Evolutionary conservation across 2,329 filamentous ascomycete genomes (phyloP).

Genomic region (Aspergillus sp.): DNA sequence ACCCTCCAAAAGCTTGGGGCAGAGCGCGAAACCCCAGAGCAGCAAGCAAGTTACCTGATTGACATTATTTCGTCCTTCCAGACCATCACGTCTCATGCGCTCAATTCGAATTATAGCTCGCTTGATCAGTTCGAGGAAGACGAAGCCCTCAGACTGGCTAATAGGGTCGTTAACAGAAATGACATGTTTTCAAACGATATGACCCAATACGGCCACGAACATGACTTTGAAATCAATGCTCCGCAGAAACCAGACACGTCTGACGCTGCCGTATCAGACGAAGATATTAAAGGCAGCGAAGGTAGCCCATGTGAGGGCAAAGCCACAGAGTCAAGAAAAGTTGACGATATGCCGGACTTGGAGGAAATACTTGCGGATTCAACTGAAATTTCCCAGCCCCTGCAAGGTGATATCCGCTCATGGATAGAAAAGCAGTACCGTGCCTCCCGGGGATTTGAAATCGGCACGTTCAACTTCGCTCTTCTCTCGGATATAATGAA

Average conservation of each 20-base stretch:
- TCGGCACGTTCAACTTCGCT: conserved; percentile 41
- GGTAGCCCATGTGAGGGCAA: too few relatives aligned
- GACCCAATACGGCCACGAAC: conserved; percentile 12
- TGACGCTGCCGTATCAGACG: too few relatives aligned
- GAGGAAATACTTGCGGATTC: conserved; percentile 1
- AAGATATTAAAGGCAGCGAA: too few relatives aligned
- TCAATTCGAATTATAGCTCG: conserved; percentile 28
- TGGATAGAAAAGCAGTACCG: conserved; percentile 41
- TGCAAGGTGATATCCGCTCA: conserved; percentile 29
- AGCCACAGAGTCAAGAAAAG: too few relatives aligned
- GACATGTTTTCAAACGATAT: conserved; percentile 17
- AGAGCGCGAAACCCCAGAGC: conserved; percentile 24
- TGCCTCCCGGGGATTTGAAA: conserved; percentile 45
- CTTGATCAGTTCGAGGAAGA: conserved; percentile 26
- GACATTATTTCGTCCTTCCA: conserved; percentile 35
- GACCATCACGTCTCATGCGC: conserved; percentile 22
- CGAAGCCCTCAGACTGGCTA: conserved; percentile 26
- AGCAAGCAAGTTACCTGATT: conserved; percentile 27
- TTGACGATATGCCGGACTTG: too few relatives aligned
- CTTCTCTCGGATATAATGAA: conserved; percentile 38
- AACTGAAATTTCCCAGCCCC: neutral
- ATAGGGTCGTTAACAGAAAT: conserved; percentile 22
- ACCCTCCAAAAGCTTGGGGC: conserved; percentile 27
- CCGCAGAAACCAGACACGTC: too few relatives aligned
- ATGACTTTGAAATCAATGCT: neutral